phyloP scores from a whole-genome alignment of 345 rosid genomes.

The Salix dunnii region DNA sequence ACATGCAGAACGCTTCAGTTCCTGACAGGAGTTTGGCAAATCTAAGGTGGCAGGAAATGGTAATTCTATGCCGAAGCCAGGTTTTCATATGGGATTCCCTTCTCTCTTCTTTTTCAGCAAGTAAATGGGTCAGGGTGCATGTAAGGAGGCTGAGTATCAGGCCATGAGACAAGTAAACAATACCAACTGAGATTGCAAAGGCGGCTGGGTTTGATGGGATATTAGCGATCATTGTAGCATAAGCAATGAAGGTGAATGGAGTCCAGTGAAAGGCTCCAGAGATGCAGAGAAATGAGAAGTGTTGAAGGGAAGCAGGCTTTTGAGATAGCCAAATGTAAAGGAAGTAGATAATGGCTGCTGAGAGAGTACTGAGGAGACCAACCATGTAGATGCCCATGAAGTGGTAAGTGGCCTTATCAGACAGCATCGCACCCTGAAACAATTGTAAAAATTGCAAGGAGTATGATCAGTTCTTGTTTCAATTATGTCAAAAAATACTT shows the following conservation, averaged over 20 bases:
- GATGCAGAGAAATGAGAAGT: conserved; percentile 45
- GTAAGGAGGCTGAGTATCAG: conserved; percentile 51
- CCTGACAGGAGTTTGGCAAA: conserved; percentile 63
- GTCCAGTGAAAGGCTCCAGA: conserved; percentile 63
- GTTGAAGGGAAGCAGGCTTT: conserved; percentile 36
- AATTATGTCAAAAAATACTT: background rate
- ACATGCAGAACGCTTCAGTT: conserved; percentile 58
- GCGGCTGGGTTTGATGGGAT: conserved; percentile 29
- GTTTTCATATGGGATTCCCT: conserved; percentile 26
- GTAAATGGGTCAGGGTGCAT: conserved; percentile 27
- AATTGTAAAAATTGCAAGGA: background rate
- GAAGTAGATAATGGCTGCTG: conserved; percentile 46
- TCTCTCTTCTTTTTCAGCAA: conserved; percentile 31
- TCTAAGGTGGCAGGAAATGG: conserved; percentile 54
- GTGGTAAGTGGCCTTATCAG: conserved; percentile 25
- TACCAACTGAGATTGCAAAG: conserved; percentile 34
- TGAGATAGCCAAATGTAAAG: conserved; percentile 35
- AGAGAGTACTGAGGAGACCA: conserved; percentile 51
- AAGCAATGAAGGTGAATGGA: conserved; percentile 46
- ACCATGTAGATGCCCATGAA: conserved; percentile 53
- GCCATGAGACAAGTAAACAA: conserved; percentile 48
- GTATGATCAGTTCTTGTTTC: background rate
- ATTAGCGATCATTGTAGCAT: conserved; percentile 36
- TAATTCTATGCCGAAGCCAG: conserved; percentile 50
- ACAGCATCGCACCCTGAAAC: conserved; percentile 29